Evolutionary conservation across 1,284 basidiomycete species (phyloP).

Genomic region (Tremellales sp.): DNA sequence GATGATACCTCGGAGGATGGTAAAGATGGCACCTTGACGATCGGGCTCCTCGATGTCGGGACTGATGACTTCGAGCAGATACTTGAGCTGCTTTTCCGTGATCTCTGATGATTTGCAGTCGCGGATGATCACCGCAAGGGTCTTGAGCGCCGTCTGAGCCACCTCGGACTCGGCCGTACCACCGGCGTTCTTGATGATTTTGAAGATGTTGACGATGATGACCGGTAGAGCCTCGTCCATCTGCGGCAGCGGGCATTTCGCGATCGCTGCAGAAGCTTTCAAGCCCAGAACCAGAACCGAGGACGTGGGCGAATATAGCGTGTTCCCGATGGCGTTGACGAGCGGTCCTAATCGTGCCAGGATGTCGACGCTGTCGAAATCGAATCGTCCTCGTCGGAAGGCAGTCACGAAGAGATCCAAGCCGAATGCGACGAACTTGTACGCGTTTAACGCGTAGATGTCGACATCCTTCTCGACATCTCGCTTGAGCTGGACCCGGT

Average conservation of each 20-base stretch:
- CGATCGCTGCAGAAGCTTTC: slow-evolving; percentile 74
- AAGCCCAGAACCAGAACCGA: slow-evolving; percentile 76
- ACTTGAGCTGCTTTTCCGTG: slow-evolving; percentile 83
- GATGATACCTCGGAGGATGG: slow-evolving; percentile 87
- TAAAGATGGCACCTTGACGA: slow-evolving; percentile 84
- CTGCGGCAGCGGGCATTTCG: slow-evolving; percentile 77
- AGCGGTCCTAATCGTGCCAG: slow-evolving; percentile 80
- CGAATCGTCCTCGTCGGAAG: slow-evolving; percentile 77
- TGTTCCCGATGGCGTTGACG: slow-evolving; percentile 84
- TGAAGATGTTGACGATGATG: slow-evolving; percentile 79
- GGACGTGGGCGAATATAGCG: slow-evolving; percentile 79
- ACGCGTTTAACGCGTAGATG: slow-evolving; percentile 73
- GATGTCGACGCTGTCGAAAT: slow-evolving; percentile 69
- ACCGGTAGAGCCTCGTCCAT: slow-evolving; percentile 76
- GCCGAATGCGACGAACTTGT: slow-evolving; percentile 86
- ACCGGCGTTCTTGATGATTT: slow-evolving; percentile 77
- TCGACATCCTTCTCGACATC: slow-evolving; percentile 58
- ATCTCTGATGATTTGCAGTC: slow-evolving; percentile 75
- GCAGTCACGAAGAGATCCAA: slow-evolving; percentile 88
- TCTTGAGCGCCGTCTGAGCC: slow-evolving; percentile 82
- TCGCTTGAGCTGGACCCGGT: slow-evolving; percentile 74
- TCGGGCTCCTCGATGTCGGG: slow-evolving; percentile 92
- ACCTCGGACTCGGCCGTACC: slow-evolving; percentile 81
- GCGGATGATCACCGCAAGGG: slow-evolving; percentile 78
- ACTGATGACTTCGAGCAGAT: slow-evolving; percentile 75